These are phyloP conservation scores for Thalia dealbata DNA, from an alignment of 176 grass and related monocot genomes.

Conservation along the genomic window DNA sequence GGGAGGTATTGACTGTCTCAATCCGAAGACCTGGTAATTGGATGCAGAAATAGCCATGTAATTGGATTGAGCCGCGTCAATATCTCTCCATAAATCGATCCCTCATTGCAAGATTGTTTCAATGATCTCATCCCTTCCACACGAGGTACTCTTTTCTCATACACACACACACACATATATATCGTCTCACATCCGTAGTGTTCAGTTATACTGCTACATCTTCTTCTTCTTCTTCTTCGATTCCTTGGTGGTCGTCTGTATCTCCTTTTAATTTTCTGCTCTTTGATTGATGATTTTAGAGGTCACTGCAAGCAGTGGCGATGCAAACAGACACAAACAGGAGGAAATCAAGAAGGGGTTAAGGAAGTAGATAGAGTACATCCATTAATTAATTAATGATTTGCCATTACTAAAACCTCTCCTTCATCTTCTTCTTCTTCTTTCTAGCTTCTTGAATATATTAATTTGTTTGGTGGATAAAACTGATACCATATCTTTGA, in stretches of 20 bases:
- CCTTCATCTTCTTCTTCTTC: neutral
- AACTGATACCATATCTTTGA: neutral
- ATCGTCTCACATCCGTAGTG: too few species aligned
- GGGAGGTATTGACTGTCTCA: conserved; percentile 87
- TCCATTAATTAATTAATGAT: too few species aligned
- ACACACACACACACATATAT: too few species aligned
- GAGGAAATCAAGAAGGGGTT: neutral
- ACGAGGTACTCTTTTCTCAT: neutral
- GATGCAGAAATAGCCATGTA: conserved; percentile 36
- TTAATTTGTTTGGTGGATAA: neutral
- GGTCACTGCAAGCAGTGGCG: too few species aligned
- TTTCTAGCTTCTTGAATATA: neutral
- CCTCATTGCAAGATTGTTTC: neutral
- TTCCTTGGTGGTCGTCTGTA: neutral
- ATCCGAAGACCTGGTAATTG: conserved; percentile 45
- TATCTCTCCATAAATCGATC: conserved; percentile 36
- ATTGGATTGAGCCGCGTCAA: conserved; percentile 94
- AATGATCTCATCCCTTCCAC: too few species aligned
- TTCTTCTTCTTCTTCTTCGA: too few species aligned
- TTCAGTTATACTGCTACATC: too few species aligned
- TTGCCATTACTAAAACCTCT: neutral
- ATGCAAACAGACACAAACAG: neutral
- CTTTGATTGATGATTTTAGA: too few species aligned
- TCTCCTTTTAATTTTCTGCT: neutral
- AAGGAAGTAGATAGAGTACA: neutral